phyloP scores from a whole-genome alignment of 352 stramenopile species.

The Phytophthora hibernalis region DNA sequence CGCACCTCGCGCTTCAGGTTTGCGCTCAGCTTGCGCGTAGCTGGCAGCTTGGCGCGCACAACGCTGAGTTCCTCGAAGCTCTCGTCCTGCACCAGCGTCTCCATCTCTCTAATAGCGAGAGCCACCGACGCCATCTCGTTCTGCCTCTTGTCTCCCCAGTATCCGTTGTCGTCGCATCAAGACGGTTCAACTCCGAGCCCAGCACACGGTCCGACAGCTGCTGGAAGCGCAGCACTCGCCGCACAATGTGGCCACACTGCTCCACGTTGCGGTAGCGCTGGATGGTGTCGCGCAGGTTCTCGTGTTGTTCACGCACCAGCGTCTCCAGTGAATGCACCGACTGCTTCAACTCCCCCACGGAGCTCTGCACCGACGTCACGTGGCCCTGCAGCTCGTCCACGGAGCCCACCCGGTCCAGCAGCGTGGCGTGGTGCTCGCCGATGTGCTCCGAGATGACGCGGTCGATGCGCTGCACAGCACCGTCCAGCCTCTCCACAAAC shows the following conservation, averaged over 20 bases:
- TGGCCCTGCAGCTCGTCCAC: conserved; percentile 77
- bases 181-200: conserved; percentile 49
- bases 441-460: conserved; percentile 83
- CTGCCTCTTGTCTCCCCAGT: conserved; percentile 31
- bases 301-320: conserved; percentile 62
- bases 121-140: conserved; percentile 67
- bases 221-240: conserved; percentile 78
- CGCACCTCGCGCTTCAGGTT: conserved; percentile 67
- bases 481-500: conserved; percentile 75
- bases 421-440: conserved; percentile 70
- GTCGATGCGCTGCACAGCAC: conserved; percentile 76
- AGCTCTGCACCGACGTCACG: conserved; percentile 62
- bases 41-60: conserved; percentile 63
- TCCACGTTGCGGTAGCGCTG: conserved; percentile 84
- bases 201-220: conserved; percentile 67
- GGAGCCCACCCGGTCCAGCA: conserved; percentile 79
- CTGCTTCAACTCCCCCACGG: conserved; percentile 70
- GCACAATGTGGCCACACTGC: conserved; percentile 75
- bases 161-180: conserved; percentile 22
- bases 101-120: conserved; percentile 79
- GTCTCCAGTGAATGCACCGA: conserved; percentile 68
- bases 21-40: conserved; percentile 49
- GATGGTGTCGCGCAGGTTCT: conserved; percentile 64
- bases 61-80: conserved; percentile 75
- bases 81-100: conserved; percentile 55